phyloP scores from a whole-genome alignment of 2,329 filamentous ascomycete species.

The Pyrenochaeta sp. region DNA sequence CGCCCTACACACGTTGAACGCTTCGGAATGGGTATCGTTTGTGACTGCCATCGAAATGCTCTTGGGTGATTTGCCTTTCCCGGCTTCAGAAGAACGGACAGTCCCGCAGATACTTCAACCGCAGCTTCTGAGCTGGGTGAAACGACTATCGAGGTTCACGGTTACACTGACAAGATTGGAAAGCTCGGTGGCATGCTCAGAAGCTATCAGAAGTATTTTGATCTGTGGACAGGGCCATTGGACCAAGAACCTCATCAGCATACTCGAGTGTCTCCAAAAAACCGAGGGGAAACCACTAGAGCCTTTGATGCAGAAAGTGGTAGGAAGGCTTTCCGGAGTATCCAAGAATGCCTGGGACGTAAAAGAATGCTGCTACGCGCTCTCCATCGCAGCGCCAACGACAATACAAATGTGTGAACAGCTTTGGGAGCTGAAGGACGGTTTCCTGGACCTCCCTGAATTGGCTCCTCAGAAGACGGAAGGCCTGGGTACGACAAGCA shows the following conservation, averaged over 20 bases:
- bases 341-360: conserved; percentile 19
- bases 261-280: conserved; percentile 22
- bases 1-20: conserved; percentile 22
- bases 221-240: conserved; percentile 13
- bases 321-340: conserved; percentile 14
- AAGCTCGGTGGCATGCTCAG: conserved; percentile 2
- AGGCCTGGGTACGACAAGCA: neutral
- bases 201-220: conserved; percentile 25
- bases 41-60: conserved; percentile 26
- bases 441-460: conserved; percentile 19
- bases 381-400: conserved; percentile 19
- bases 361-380: conserved; percentile 13
- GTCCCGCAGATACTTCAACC: conserved; percentile 11
- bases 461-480: conserved; percentile 3
- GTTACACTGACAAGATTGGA: conserved; percentile 30
- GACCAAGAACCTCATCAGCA: conserved; percentile 15
- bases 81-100: conserved; percentile 11
- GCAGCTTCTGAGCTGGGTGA: conserved; percentile 6
- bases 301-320: conserved; percentile 27
- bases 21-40: conserved; percentile 30
- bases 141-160: conserved; percentile 4
- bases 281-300: conserved; percentile 20
- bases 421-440: conserved; percentile 30
- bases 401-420: conserved; percentile 27
- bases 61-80: conserved; percentile 17